phyloP scores from a whole-genome alignment of 805 yeast species.

The Candida peoriensis region DNA sequence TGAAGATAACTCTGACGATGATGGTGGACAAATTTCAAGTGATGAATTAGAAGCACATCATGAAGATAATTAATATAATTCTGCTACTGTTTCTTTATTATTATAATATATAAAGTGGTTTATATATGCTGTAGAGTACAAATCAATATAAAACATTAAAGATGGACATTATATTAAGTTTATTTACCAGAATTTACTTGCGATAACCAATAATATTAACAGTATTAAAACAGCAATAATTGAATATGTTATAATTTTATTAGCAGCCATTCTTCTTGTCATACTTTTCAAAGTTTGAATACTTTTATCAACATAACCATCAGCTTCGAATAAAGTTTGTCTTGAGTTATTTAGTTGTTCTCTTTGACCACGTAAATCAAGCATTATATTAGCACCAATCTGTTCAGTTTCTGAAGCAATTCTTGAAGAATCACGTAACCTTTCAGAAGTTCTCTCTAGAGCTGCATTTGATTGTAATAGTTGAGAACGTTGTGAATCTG shows the following conservation, averaged over 20 bases:
- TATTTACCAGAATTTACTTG: conserved; percentile 49
- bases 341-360: conserved; percentile 87
- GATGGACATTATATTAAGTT: not conserved
- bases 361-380: conserved; percentile 85
- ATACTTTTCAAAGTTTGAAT: conserved; percentile 81
- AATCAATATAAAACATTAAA: not conserved
- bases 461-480: conserved; percentile 73
- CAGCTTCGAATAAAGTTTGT: conserved; percentile 84
- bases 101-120: no score
- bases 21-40: conserved; percentile 35
- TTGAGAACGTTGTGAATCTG: conserved; percentile 73
- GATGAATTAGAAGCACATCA: conserved; percentile 55
- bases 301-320: conserved; percentile 85
- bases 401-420: conserved; percentile 89
- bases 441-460: conserved; percentile 75
- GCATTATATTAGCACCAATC: conserved; percentile 85
- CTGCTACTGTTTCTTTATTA: not conserved
- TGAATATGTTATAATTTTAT: conserved; percentile 83
- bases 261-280: conserved; percentile 91
- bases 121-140: no score
- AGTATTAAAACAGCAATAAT: conserved; percentile 83
- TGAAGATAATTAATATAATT: conserved; percentile 2
- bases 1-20: conserved; percentile 9
- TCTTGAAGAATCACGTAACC: conserved; percentile 82
- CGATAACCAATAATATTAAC: conserved; percentile 75